These are phyloP conservation scores for Pythium aphanidermatum DNA, from an alignment of 352 stramenopile genomes.

Conservation along the genomic window DNA sequence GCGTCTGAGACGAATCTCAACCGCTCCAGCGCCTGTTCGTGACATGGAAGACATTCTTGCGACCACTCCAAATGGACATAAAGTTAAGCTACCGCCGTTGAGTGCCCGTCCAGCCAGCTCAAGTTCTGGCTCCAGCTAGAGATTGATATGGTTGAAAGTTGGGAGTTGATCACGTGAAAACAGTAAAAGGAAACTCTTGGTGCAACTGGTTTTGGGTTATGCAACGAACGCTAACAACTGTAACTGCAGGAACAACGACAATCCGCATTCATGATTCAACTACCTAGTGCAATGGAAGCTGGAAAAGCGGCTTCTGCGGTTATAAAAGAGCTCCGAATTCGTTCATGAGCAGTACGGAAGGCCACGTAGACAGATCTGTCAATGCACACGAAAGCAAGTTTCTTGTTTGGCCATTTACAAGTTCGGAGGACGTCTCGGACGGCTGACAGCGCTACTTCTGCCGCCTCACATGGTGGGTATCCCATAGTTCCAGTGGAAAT, in stretches of 20 bases:
- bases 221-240: too few relatives aligned
- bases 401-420: conserved; percentile 25
- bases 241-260: background rate
- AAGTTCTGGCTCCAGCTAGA: conserved; percentile 10
- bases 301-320: background rate
- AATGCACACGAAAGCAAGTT: conserved; percentile 47
- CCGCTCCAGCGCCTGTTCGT: conserved; percentile 23
- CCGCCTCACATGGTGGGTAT: conserved; percentile 31
- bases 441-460: conserved; percentile 29
- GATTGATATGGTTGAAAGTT: conserved; percentile 2
- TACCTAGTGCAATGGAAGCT: background rate
- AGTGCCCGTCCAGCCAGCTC: conserved; percentile 21
- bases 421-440: conserved; percentile 39
- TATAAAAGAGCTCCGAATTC: conserved; percentile 3
- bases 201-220: too few relatives aligned
- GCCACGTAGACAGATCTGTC: conserved; percentile 28
- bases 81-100: conserved; percentile 42
- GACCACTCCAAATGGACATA: conserved; percentile 2
- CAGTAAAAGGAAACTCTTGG: too few relatives aligned
- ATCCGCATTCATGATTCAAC: background rate
- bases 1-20: conserved; percentile 35
- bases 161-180: conserved; percentile 16
- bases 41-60: conserved; percentile 17
- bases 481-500: conserved; percentile 41
- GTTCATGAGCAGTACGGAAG: conserved; percentile 22